Evolutionary conservation across 441 rosid species (phyloP).

Genomic region (Flueggea neowawraea): DNA sequence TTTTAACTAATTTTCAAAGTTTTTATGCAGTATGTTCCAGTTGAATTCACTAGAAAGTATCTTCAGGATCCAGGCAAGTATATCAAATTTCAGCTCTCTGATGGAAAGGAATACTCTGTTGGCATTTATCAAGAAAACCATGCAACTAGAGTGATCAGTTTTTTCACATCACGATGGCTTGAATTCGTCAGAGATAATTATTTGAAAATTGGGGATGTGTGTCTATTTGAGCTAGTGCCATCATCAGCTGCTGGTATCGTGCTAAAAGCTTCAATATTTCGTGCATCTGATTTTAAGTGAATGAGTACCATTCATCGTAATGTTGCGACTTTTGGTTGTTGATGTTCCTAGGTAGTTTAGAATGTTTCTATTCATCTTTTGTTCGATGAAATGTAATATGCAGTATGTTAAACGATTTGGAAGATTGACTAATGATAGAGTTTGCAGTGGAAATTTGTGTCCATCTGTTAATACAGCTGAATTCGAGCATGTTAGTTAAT

Average conservation of each 20-base stretch:
- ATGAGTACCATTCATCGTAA: too few relatives aligned
- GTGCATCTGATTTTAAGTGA: neutral
- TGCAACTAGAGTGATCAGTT: neutral
- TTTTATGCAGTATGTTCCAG: neutral
- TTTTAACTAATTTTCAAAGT: neutral
- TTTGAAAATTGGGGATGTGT: conserved; percentile 16
- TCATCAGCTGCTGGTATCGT: neutral
- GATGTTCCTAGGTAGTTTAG: too few relatives aligned
- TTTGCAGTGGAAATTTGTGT: too few relatives aligned
- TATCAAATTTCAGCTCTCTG: neutral
- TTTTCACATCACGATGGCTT: neutral
- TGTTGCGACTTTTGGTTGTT: too few relatives aligned
- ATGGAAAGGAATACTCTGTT: conserved; percentile 3
- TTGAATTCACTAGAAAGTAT: neutral
- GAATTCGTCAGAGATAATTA: conserved; percentile 9
- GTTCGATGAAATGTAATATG: too few relatives aligned
- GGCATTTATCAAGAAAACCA: neutral
- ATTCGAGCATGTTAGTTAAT: too few relatives aligned
- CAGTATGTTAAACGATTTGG: too few relatives aligned
- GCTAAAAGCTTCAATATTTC: conserved; percentile 12
- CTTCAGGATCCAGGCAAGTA: neutral
- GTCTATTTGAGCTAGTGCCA: conserved; percentile 17
- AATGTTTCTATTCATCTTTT: too few relatives aligned
- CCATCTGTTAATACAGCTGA: too few relatives aligned
- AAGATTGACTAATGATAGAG: too few relatives aligned